Base-by-base conservation (phyloP, 2,329 filamentous ascomycete genomes). In the Zarea fungicola region DNA sequence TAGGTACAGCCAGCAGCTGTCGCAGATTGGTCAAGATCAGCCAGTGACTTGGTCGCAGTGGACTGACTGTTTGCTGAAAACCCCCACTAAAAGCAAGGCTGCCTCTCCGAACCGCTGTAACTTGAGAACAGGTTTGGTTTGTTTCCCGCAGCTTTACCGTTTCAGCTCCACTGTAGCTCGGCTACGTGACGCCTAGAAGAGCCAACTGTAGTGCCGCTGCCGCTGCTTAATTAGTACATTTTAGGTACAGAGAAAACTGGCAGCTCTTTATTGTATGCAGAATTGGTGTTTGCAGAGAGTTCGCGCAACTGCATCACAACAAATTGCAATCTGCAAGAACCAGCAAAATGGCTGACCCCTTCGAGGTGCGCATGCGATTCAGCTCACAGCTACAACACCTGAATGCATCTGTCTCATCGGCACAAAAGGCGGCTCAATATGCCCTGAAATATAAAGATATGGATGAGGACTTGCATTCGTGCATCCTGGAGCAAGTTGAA, bases 301-400 rank as follows among this genome's bases (percentile, higher is more conserved):
- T n/a, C n/a, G 35, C 19, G 42, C n/a, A 29, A 23, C 14, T 14
- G 11, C 35, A 47, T 26, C 44, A 26, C 28, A 34, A 21, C n/a
- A n/a, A n/a, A n/a, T n/a, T n/a, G n/a, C 21, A n/a, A 11, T n/a
- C 39, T 29, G 22, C 19, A n/a, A 28, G 29, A 16, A 48, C 29
- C 42, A 11, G 19, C 57, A 64, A 49, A 23, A 82, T 81, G 77
- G 71, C 77, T 42, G 91, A 99, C 70, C 93, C 95, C 6, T 99
- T 99, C 68, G 93, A 97, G 74, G 92, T 97, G 59, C 91, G 93
- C 64, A 91, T 99, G 81, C 90, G 90, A 69, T 99, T 99, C 75
- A 96, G 89, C 46, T 80, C 80, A 45, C 87, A 93, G 65, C 81
- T 99, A 21, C 85, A 95, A 57, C 88, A 93, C 65, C 82, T 99